These are phyloP conservation scores for Lactuca saligna DNA, from an alignment of 129 eudicot species.

Conservation along the genomic window DNA sequence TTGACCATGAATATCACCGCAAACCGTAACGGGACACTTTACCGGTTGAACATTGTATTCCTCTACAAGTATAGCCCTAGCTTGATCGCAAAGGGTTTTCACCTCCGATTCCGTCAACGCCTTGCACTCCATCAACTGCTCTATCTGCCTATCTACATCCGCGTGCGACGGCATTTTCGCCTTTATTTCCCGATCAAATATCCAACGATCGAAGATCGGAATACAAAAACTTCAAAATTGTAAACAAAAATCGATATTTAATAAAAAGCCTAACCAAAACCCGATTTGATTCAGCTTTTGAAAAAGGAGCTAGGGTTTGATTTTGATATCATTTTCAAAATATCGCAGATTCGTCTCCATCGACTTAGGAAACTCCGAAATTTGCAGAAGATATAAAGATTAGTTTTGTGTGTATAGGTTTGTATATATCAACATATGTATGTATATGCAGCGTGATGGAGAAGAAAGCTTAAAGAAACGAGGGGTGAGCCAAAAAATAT, in stretches of 20 bases:
- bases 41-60: constrained; percentile 95
- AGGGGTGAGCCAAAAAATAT: constrained; percentile 23
- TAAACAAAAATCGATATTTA: neutral
- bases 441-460: constrained; percentile 22
- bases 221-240: constrained; percentile 12
- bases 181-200: neutral
- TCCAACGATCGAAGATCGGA: constrained; percentile 30
- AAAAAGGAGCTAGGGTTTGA: constrained; percentile 37
- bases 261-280: neutral
- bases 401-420: constrained; percentile 6
- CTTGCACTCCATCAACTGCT: constrained; percentile 91
- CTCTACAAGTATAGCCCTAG: constrained; percentile 81
- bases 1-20: constrained; percentile 86
- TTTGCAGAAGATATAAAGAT: constrained; percentile 7
- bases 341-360: constrained; percentile 33
- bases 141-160: constrained; percentile 79
- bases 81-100: constrained; percentile 72
- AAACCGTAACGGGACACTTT: constrained; percentile 84
- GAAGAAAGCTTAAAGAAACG: constrained; percentile 44
- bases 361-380: constrained; percentile 18
- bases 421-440: neutral
- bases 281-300: constrained; percentile 18
- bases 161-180: constrained; percentile 64
- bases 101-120: constrained; percentile 80
- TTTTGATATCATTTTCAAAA: constrained; percentile 23